Base-by-base conservation (phyloP, 768 basidiomycete genomes). In the Boletellus emodensis region DNA sequence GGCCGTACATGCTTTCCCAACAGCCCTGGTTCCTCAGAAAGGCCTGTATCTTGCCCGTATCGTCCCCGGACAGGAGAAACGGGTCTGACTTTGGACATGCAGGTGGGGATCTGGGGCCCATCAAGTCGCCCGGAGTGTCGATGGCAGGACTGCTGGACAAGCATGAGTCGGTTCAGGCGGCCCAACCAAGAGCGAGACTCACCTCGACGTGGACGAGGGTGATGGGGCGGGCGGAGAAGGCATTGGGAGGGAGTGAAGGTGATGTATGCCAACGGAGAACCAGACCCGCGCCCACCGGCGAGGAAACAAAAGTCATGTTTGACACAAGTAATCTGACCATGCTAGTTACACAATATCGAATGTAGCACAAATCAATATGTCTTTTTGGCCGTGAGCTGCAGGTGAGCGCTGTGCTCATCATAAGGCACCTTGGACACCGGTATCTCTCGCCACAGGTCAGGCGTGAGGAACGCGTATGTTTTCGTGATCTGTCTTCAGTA, bases 401-500 rank as follows among this genome's bases (percentile, higher is more conserved):
- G 80, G 71, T 96, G 92, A 40, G 84, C 87, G 65, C 90, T 90
- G 82, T 92, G 87, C 75, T 95, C 94, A 71, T 98, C 95, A 76
- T 89, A 96, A 9, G 92, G 92, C 61, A 87, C 78, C 72, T 88
- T 90, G 54, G 88, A 89, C 26, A 89, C 75, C 36, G 92, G 84
- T 69, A 95, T 95, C 69, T 95, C 90, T 66, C 86, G 84, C 95
- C 95, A 98, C 63, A 98, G 81, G 71, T 97, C 94, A 51, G 96
- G 96, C 37, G 95, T 96, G 56, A 98, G 85, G 91, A 97, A 96
- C 40, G 92, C 73, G 71, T 99, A 99, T 52, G 94, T 96, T 84
- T 94, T 93, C 61, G 96, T 92, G 73, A 99, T 92, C 94, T 88
- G 58, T 9, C 22, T 18, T 2, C 37, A 14, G 41, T 36, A 41